Evolutionary conservation across 345 rosid genomes (phyloP).

Genomic region (Euphorbia peplus): DNA sequence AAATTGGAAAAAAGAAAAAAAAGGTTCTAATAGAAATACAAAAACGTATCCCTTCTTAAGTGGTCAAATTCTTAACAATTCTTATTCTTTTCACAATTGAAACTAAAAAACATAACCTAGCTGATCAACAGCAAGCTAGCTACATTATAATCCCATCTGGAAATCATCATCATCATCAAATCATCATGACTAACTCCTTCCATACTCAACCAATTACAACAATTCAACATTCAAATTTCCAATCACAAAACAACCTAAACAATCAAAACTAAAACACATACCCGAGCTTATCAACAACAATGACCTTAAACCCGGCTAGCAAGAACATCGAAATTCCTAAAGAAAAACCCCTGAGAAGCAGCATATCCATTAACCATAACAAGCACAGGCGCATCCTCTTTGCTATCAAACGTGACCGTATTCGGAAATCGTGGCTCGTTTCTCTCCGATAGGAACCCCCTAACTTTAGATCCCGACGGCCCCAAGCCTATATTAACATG

Average conservation of each 20-base stretch:
- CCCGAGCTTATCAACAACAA: conserved; percentile 98
- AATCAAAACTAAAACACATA: conserved; percentile 25
- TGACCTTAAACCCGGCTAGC: conserved; percentile 72
- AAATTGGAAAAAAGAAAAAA: too few relatives aligned
- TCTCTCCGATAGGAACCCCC: conserved; percentile 90
- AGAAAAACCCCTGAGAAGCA: conserved; percentile 97
- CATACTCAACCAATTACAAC: neutral
- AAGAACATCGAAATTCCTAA: conserved; percentile 85
- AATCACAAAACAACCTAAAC: neutral
- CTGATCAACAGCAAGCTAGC: too few relatives aligned
- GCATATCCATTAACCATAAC: conserved; percentile 97
- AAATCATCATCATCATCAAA: neutral
- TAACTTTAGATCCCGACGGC: conserved; percentile 77
- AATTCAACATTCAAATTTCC: neutral
- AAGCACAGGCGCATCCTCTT: conserved; percentile 74
- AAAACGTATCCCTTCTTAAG: too few relatives aligned
- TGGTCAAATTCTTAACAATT: too few relatives aligned
- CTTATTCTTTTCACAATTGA: too few relatives aligned
- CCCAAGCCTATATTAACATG: conserved; percentile 89
- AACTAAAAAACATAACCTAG: too few relatives aligned
- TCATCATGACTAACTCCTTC: neutral
- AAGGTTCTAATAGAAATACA: too few relatives aligned
- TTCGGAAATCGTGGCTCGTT: conserved; percentile 77
- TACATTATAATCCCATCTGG: too few relatives aligned
- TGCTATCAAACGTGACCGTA: conserved; percentile 77